Percentiles rank a stretch among this genome's conserved stretches.
Evolutionary conservation across 1,284 basidiomycete genomes (phyloP).

Genomic region (Marasmius fiardii): DNA sequence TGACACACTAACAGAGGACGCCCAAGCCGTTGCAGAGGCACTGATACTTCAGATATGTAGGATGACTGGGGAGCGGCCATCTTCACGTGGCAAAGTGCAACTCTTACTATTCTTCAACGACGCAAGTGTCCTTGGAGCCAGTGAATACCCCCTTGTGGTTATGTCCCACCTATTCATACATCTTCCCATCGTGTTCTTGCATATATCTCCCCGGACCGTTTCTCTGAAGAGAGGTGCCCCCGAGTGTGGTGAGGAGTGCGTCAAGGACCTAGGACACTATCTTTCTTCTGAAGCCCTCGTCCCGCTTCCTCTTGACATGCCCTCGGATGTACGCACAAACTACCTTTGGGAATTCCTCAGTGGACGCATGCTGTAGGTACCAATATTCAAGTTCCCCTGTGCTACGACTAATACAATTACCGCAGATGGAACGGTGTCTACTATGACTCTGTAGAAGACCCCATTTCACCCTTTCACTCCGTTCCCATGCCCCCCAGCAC

Average conservation of each 20-base stretch:
- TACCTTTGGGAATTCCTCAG: conserved; percentile 1
- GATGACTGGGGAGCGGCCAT: background rate
- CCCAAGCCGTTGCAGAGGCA: background rate
- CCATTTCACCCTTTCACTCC: too few relatives aligned
- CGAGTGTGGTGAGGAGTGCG: background rate
- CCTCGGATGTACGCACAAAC: background rate
- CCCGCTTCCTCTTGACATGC: background rate
- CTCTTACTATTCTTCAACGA: background rate
- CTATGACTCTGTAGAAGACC: background rate
- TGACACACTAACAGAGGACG: background rate
- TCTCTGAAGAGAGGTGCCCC: background rate
- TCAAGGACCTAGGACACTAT: background rate
- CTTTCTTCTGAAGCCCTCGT: background rate
- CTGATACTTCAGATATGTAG: background rate
- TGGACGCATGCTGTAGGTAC: background rate
- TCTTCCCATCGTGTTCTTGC: conserved; percentile 3
- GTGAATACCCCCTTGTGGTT: background rate
- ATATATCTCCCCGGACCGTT: background rate
- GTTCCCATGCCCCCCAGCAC: too few relatives aligned
- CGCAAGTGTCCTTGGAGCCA: background rate
- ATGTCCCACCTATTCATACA: background rate
- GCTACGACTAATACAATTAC: background rate
- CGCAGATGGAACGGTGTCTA: background rate
- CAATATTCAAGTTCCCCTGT: background rate
- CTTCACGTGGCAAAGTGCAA: background rate